Evolutionary conservation across 2,329 filamentous ascomycete species (phyloP).

Genomic region (Botrytis medusae): DNA sequence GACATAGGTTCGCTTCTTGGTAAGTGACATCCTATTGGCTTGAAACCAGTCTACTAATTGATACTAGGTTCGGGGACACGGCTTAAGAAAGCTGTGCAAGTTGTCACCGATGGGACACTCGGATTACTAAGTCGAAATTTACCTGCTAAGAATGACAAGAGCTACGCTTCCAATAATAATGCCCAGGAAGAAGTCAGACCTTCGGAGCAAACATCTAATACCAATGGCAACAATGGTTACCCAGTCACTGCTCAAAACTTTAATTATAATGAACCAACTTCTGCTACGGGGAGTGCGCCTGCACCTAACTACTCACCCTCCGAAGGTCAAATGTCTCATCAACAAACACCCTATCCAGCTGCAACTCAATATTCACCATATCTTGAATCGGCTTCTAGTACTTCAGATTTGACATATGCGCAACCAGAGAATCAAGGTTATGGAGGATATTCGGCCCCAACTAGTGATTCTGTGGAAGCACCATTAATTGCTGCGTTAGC

Average conservation of each 20-base stretch:
- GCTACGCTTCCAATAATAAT: conserved; percentile 25
- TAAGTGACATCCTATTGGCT: conserved; percentile 43
- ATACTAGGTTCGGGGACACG: conserved; percentile 48
- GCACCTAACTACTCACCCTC: conserved; percentile 27
- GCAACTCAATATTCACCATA: conserved; percentile 38
- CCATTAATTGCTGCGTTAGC: conserved; percentile 35
- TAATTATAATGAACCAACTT: conserved; percentile 23
- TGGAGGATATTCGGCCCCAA: conserved; percentile 4
- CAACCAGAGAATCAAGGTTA: conserved; percentile 28
- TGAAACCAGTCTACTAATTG: conserved; percentile 19
- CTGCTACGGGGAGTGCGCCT: conserved; percentile 22
- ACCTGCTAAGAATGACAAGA: conserved; percentile 43
- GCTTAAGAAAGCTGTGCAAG: conserved; percentile 49
- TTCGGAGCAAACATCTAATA: conserved; percentile 13
- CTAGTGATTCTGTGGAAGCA: conserved; percentile 30
- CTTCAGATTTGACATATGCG: conserved; percentile 29
- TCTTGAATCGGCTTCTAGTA: conserved; percentile 28
- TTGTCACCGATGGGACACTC: conserved; percentile 50
- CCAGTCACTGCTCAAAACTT: conserved; percentile 20
- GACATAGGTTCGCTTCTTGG: conserved; percentile 67
- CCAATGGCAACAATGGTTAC: conserved; percentile 16
- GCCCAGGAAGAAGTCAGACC: conserved; percentile 22
- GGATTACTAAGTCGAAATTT: conserved; percentile 46
- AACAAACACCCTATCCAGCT: conserved; percentile 37
- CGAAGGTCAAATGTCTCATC: conserved; percentile 32